These are phyloP conservation scores for Fusarium sp. DNA, from an alignment of 2,329 filamentous ascomycete genomes.

Conservation along the genomic window DNA sequence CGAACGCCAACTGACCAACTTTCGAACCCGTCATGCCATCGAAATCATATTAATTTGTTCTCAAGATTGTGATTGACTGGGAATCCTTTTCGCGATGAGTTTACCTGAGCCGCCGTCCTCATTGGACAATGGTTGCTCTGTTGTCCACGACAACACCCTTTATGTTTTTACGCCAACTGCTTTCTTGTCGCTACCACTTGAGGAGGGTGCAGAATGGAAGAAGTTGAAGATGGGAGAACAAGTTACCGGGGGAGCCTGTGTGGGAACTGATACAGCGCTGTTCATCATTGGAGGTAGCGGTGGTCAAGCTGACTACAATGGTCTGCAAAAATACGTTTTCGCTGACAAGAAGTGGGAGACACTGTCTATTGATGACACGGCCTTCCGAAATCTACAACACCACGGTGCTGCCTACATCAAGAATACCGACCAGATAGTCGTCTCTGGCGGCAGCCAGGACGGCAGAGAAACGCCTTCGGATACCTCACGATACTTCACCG, in stretches of 20 bases:
- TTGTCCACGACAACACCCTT: conserved; percentile 82
- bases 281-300: conserved; percentile 83
- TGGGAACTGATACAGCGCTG: conserved; percentile 75
- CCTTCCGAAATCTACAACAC: conserved; percentile 70
- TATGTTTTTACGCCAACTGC: conserved; percentile 82
- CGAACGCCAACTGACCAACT: conserved; percentile 16
- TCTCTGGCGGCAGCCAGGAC: conserved; percentile 81
- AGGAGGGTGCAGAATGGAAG: conserved; percentile 77
- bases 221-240: conserved; percentile 71
- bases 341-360: conserved; percentile 64
- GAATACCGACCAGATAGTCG: conserved; percentile 75
- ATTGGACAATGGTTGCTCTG: conserved; percentile 82
- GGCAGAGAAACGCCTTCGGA: conserved; percentile 68
- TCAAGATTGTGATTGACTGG: conserved; percentile 24
- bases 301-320: conserved; percentile 68
- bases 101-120: conserved; percentile 75
- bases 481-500: conserved; percentile 79
- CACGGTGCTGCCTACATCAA: conserved; percentile 83
- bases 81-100: conserved; percentile 65
- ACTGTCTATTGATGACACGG: conserved; percentile 48
- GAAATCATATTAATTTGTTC: conserved; percentile 25
- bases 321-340: conserved; percentile 76
- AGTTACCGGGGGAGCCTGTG: conserved; percentile 81
- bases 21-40: conserved; percentile 42
- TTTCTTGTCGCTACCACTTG: conserved; percentile 78